phyloP scores from a whole-genome alignment of 2,329 filamentous ascomycete genomes.

The Pseudocercospora fijiensis region DNA sequence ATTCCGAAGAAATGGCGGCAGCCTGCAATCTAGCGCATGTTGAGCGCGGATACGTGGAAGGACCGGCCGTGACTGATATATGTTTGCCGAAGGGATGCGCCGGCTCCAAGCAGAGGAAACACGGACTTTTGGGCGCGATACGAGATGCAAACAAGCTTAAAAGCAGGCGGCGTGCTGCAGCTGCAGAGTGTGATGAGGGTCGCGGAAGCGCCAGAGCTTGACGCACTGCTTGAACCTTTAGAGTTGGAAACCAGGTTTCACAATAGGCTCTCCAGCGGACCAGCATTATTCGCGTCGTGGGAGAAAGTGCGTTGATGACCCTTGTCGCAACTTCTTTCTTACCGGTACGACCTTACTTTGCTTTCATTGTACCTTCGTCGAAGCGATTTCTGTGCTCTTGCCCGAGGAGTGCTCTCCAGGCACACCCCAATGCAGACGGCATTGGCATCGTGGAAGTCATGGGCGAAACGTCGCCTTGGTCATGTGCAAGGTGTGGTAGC shows the following conservation, averaged over 20 bases:
- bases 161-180: background rate
- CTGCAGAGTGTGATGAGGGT: background rate
- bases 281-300: background rate
- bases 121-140: background rate
- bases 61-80: background rate
- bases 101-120: background rate
- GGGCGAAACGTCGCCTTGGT: background rate
- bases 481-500: background rate
- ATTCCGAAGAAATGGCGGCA: background rate
- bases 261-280: background rate
- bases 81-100: background rate
- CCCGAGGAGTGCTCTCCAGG: background rate
- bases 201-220: background rate
- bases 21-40: background rate
- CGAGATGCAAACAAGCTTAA: background rate
- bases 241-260: constrained; percentile 3
- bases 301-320: background rate
- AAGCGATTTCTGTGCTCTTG: background rate
- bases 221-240: background rate
- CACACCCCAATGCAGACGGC: background rate
- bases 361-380: background rate
- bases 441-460: background rate
- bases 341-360: background rate
- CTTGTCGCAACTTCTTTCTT: background rate
- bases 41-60: background rate